These are phyloP conservation scores for Aspergillus baeticus DNA, from an alignment of 495 filamentous ascomycete species.

Conservation along the genomic window DNA sequence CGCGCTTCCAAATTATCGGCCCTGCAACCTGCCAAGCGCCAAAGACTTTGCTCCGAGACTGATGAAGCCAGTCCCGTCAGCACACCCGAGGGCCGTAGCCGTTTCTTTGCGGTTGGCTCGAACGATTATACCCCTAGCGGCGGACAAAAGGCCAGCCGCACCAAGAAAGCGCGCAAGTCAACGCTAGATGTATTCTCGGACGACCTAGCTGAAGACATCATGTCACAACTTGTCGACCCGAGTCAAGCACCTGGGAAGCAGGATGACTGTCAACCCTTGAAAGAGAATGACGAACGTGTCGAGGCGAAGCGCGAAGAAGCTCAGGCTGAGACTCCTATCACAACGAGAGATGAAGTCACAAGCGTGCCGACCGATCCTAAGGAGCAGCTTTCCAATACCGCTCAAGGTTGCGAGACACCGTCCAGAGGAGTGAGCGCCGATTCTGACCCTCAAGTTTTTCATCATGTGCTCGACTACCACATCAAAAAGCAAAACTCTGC, in stretches of 20 bases:
- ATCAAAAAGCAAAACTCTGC: slow-evolving; percentile 37
- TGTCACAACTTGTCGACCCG: slow-evolving; percentile 51
- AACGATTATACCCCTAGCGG: slow-evolving; percentile 51
- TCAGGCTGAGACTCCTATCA: neutral
- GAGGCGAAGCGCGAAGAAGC: neutral
- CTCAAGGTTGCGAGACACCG: neutral
- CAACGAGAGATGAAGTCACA: neutral
- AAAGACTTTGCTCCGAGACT: slow-evolving; percentile 56
- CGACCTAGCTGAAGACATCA: slow-evolving; percentile 62
- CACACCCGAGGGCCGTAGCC: slow-evolving; percentile 47
- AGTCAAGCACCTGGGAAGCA: slow-evolving; percentile 21
- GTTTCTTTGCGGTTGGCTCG: slow-evolving; percentile 51
- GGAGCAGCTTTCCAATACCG: neutral
- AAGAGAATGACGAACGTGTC: neutral
- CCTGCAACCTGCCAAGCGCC: slow-evolving; percentile 57
- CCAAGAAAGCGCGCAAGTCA: slow-evolving; percentile 48
- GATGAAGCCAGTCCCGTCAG: slow-evolving; percentile 41
- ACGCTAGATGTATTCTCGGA: slow-evolving; percentile 64
- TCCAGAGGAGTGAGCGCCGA: slow-evolving; percentile 17
- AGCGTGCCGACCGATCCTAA: neutral
- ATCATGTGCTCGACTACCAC: slow-evolving; percentile 37
- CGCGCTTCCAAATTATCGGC: slow-evolving; percentile 42
- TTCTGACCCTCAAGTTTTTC: slow-evolving; percentile 26
- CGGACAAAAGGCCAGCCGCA: slow-evolving; percentile 41
- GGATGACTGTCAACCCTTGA: slow-evolving; percentile 22